These are phyloP conservation scores for Myxozyma mucilagina DNA, from an alignment of 805 yeast species.

Conservation along the genomic window DNA sequence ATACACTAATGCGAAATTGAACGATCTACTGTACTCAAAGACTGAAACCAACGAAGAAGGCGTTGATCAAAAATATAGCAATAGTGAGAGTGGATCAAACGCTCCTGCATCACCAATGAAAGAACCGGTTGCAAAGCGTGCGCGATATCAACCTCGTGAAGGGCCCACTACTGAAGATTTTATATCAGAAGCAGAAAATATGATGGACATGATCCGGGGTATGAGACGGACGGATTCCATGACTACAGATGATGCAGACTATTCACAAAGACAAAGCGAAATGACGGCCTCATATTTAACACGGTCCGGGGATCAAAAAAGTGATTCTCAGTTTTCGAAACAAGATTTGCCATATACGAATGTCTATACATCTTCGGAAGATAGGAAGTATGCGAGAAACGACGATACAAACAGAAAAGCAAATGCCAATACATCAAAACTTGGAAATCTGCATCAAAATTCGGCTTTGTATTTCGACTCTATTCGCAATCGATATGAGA, in stretches of 20 bases:
- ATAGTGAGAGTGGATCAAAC: neutral
- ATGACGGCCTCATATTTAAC: conserved; percentile 14
- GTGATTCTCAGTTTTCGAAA: neutral
- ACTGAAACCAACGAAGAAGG: neutral
- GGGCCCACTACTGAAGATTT: conserved; percentile 33
- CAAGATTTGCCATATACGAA: neutral
- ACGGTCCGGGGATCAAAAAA: neutral
- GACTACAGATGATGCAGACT: conserved; percentile 20
- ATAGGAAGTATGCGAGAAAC: neutral
- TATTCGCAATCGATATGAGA: conserved; percentile 25
- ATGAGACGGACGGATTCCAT: conserved; percentile 12
- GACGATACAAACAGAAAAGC: neutral
- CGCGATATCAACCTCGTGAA: neutral
- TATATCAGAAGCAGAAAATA: conserved; percentile 36
- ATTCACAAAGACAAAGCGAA: conserved; percentile 23
- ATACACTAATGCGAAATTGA: conserved; percentile 34
- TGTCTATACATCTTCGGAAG: neutral
- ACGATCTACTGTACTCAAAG: conserved; percentile 31
- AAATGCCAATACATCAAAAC: neutral
- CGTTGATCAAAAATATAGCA: neutral
- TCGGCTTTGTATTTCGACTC: conserved; percentile 23
- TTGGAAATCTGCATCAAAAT: neutral
- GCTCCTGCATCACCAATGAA: conserved; percentile 20
- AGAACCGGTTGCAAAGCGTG: conserved; percentile 27
- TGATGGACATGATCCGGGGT: conserved; percentile 34